phyloP scores from a whole-genome alignment of 106 monocot species.

The Dendrobium chrysotoxum region DNA sequence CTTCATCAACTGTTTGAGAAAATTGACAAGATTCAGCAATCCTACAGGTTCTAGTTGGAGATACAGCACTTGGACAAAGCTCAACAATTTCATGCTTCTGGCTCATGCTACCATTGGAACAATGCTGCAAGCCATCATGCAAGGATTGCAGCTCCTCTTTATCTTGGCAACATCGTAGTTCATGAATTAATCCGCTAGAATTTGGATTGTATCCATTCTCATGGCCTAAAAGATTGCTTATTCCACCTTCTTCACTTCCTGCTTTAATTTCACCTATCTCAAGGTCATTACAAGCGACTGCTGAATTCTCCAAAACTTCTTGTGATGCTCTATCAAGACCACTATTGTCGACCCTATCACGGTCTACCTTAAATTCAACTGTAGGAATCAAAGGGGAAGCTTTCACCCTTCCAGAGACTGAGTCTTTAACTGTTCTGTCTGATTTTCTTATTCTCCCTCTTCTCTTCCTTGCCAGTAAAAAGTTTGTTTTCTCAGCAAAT shows the following conservation, averaged over 20 bases:
- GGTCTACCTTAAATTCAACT: background rate
- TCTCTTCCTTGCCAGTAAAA: conserved; percentile 2
- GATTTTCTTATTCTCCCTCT: conserved; percentile 6
- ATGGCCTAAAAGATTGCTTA: background rate
- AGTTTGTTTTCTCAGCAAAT: background rate
- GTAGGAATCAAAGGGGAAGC: background rate
- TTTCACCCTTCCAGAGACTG: too few species aligned
- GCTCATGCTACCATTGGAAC: conserved; percentile 17
- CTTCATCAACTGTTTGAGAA: conserved; percentile 12
- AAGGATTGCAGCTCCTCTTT: conserved; percentile 17
- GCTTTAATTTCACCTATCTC: background rate
- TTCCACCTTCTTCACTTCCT: background rate
- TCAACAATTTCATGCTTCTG: conserved; percentile 5
- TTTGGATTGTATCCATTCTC: conserved; percentile 4
- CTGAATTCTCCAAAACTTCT: conserved; percentile 11
- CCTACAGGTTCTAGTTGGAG: background rate
- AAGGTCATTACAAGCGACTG: background rate
- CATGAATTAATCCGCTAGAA: conserved; percentile 3
- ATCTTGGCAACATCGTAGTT: background rate
- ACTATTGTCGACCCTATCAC: conserved; percentile 9
- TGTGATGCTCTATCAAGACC: conserved; percentile 8
- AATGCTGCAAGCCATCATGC: conserved; percentile 39
- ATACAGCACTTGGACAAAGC: background rate
- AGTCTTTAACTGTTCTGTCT: background rate
- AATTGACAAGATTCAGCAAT: background rate